These are phyloP conservation scores for Elaeagnus macrophylla DNA, from an alignment of 306 rosid genomes.

Conservation along the genomic window DNA sequence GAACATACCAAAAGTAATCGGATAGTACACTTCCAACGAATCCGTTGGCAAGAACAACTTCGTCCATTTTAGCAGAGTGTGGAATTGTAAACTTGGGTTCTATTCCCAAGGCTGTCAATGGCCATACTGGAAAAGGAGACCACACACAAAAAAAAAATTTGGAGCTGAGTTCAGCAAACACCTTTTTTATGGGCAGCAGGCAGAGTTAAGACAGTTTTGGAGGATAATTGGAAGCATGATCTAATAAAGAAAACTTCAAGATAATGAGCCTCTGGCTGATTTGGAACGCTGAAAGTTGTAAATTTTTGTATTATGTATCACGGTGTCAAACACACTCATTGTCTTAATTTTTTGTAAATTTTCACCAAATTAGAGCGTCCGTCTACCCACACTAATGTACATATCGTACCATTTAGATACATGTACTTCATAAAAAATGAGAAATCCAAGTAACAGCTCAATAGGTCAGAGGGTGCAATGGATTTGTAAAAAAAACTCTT, in stretches of 20 bases:
- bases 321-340: too few species aligned
- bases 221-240: not conserved
- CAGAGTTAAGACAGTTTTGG: not conserved
- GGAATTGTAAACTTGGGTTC: conserved; percentile 91
- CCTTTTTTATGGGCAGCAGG: not conserved
- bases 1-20: conserved; percentile 79
- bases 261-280: not conserved
- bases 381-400: too few species aligned
- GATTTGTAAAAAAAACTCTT: not conserved
- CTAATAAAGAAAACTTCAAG: not conserved
- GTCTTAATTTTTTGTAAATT: too few species aligned
- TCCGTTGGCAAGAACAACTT: conserved; percentile 90
- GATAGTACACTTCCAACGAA: conserved; percentile 91
- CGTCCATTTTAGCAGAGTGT: conserved; percentile 64
- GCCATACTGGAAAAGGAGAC: conserved; percentile 60
- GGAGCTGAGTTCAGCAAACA: not conserved
- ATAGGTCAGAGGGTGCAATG: not conserved
- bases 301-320: too few species aligned
- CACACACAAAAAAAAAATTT: not conserved
- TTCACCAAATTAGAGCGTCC: too few species aligned
- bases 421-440: too few species aligned
- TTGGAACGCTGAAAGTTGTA: too few species aligned
- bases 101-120: conserved; percentile 83
- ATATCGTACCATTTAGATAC: too few species aligned
- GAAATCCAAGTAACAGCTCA: too few species aligned